Percentiles rank a stretch among this genome's conserved stretches.
These are phyloP conservation scores for Cicer chorassanicum DNA, from an alignment of 306 rosid species.

Conservation along the genomic window DNA sequence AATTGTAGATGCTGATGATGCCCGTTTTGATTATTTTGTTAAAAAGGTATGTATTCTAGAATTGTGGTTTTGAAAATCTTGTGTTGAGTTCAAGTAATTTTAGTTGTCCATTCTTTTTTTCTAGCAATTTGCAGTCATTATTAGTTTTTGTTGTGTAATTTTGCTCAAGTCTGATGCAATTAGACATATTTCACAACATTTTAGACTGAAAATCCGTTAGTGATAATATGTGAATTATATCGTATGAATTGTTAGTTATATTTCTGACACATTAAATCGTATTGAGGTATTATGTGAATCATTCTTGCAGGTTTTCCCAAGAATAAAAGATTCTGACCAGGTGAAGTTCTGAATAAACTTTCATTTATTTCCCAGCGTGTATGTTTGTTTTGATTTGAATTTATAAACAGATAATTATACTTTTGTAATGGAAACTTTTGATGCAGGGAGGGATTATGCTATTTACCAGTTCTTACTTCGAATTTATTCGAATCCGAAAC, in stretches of 20 bases:
- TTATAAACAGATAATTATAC: neutral
- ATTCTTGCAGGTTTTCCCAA: slow-evolving; percentile 82
- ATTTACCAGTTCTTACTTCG: slow-evolving; percentile 82
- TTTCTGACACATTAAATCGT: neutral
- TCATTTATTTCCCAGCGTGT: slow-evolving; percentile 1
- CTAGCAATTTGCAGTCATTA: slow-evolving; percentile 15
- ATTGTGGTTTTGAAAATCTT: slow-evolving; percentile 9
- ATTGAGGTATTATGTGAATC: slow-evolving; percentile 35
- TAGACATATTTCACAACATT: slow-evolving; percentile 16
- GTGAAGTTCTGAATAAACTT: slow-evolving; percentile 44
- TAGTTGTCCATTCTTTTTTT: slow-evolving; percentile 24
- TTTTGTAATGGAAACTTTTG: slow-evolving; percentile 39
- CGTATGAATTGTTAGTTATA: neutral
- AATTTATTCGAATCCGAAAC: slow-evolving; percentile 77
- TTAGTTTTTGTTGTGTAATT: neutral
- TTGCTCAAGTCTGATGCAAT: slow-evolving; percentile 32
- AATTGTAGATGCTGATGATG: slow-evolving; percentile 72
- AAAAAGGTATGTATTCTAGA: slow-evolving; percentile 63
- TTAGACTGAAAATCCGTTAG: neutral
- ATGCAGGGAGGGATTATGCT: slow-evolving; percentile 88
- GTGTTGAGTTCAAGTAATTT: slow-evolving; percentile 17
- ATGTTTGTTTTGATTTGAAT: slow-evolving; percentile 33
- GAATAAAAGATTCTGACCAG: slow-evolving; percentile 78
- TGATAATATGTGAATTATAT: neutral
- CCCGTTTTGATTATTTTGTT: slow-evolving; percentile 83